Evolutionary conservation across 345 rosid species (phyloP).

Genomic region (Brassica carinata): DNA sequence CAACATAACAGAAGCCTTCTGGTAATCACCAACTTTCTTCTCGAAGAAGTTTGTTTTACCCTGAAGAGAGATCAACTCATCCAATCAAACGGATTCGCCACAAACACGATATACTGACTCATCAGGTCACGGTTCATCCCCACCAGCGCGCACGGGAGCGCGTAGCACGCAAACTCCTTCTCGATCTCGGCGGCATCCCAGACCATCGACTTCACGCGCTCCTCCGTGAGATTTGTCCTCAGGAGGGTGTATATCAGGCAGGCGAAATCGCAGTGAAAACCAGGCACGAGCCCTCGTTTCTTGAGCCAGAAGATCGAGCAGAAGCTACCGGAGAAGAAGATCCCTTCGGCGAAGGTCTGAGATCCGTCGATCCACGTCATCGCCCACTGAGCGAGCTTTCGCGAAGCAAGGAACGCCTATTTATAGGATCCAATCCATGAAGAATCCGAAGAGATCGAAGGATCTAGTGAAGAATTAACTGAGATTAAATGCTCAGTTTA

Average conservation of each 20-base stretch:
- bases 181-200: conserved; percentile 83
- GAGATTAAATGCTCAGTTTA: too few relatives aligned
- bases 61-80: conserved; percentile 80
- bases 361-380: conserved; percentile 80
- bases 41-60: conserved; percentile 91
- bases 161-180: conserved; percentile 89
- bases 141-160: conserved; percentile 80
- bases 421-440: too few relatives aligned
- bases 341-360: conserved; percentile 86
- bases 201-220: conserved; percentile 67
- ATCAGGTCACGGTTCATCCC: conserved; percentile 81
- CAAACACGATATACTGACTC: conserved; percentile 89
- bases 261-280: conserved; percentile 90
- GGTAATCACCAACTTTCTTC: conserved; percentile 83
- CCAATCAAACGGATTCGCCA: conserved; percentile 84
- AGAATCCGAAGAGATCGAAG: too few relatives aligned
- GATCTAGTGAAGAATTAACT: too few relatives aligned
- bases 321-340: conserved; percentile 90
- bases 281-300: conserved; percentile 92
- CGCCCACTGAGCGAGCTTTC: conserved; percentile 74
- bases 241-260: conserved; percentile 66
- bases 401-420: conserved; percentile 57
- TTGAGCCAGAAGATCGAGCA: conserved; percentile 92
- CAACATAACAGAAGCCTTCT: conserved; percentile 78
- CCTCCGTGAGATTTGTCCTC: conserved; percentile 60